Percentiles rank a stretch among this genome's conserved stretches.
Evolutionary conservation across 768 basidiomycete genomes (phyloP).

Genomic region (Hericium coralloides): DNA sequence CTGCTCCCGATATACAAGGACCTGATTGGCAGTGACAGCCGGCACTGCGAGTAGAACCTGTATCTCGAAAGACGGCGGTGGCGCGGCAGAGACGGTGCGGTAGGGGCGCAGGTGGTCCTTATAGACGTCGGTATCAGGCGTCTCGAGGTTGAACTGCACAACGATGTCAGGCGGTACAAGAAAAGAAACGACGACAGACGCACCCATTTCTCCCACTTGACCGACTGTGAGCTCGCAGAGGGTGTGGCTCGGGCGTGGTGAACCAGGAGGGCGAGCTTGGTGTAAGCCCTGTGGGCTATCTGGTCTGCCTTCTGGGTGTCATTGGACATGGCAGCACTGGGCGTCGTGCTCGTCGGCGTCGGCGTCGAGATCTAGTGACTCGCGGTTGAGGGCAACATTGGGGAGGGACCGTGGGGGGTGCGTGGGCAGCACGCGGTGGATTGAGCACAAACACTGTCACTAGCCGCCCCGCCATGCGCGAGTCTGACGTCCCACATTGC

Average conservation of each 20-base stretch:
- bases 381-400: too few relatives aligned
- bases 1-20: conserved; percentile 56
- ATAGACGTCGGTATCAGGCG: conserved; percentile 62
- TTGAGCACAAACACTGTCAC: too few relatives aligned
- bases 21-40: conserved; percentile 59
- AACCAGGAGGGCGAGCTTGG: conserved; percentile 71
- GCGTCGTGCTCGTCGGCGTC: neutral
- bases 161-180: neutral
- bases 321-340: conserved; percentile 36
- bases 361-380: neutral
- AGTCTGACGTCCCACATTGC: too few relatives aligned
- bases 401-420: too few relatives aligned
- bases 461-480: too few relatives aligned
- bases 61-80: conserved; percentile 45
- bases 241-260: conserved; percentile 62
- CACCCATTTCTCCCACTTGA: conserved; percentile 78
- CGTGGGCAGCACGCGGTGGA: too few relatives aligned
- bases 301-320: conserved; percentile 69
- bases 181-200: conserved; percentile 18
- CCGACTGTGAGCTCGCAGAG: conserved; percentile 27
- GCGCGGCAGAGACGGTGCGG: conserved; percentile 40
- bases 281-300: conserved; percentile 77
- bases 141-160: conserved; percentile 72
- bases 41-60: conserved; percentile 67
- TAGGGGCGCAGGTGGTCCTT: conserved; percentile 55